Conservation (phyloP, 2,329 filamentous ascomycete genomes). For the Pestalotiopsis sp. region DNA sequence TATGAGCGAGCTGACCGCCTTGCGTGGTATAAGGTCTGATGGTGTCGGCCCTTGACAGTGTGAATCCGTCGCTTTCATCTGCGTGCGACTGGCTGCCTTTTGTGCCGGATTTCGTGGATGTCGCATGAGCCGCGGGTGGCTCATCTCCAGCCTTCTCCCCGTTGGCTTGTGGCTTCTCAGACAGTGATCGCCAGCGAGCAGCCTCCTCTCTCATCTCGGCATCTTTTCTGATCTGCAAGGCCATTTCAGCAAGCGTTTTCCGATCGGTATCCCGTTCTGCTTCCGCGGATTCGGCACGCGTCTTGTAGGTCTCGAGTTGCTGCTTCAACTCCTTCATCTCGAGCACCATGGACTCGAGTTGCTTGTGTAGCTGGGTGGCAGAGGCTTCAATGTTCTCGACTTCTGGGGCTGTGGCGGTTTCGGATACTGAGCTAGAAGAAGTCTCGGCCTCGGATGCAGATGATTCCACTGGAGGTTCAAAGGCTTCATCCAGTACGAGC, state of each 20-base stretch:
- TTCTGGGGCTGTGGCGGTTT: constrained; percentile 24
- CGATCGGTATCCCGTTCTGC: constrained; percentile 72
- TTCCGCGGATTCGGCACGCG: constrained; percentile 80
- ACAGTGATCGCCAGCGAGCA: constrained; percentile 42
- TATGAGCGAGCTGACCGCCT: constrained; percentile 42
- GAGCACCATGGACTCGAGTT: constrained; percentile 73
- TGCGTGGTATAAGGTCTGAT: constrained; percentile 47
- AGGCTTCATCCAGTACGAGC: constrained; percentile 46
- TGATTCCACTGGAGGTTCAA: constrained; percentile 45
- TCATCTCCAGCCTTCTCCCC: constrained; percentile 20
- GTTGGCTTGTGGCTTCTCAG: constrained; percentile 23
- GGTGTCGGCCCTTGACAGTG: constrained; percentile 50
- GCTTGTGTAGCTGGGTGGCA: constrained; percentile 60
- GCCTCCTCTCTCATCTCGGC: constrained; percentile 54
- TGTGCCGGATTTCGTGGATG: constrained; percentile 24
- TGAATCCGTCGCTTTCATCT: constrained; percentile 41
- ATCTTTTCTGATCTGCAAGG: constrained; percentile 76
- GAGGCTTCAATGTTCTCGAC: constrained; percentile 40
- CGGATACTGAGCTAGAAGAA: constrained; percentile 19
- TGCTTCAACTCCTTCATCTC: constrained; percentile 82
- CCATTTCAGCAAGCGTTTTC: constrained; percentile 83
- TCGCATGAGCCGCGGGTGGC: constrained; percentile 17
- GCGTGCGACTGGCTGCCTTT: constrained; percentile 24
- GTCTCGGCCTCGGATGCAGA: constrained; percentile 22
- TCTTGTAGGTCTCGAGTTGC: constrained; percentile 77